Evolutionary conservation across 257 asterid genomes (phyloP).

Genomic region (Gardenia jasminoides): DNA sequence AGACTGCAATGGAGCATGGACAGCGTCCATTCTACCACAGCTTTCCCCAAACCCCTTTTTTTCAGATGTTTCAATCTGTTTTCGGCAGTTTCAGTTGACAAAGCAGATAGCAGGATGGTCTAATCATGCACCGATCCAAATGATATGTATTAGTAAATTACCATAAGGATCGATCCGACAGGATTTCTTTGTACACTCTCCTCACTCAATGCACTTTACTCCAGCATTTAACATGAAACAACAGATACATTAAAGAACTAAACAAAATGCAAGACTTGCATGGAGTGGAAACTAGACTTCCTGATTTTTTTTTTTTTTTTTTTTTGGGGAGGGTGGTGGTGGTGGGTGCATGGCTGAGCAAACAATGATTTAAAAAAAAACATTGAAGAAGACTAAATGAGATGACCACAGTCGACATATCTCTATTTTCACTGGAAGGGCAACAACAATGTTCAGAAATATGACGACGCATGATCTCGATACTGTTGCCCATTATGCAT

Average conservation of each 20-base stretch:
- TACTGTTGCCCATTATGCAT: background rate
- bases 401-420: background rate
- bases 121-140: background rate
- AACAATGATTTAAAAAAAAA: background rate
- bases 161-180: background rate
- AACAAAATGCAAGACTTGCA: background rate
- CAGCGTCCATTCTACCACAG: background rate
- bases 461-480: background rate
- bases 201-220: background rate
- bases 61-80: slow-evolving; percentile 10
- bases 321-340: no score
- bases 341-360: background rate
- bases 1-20: background rate
- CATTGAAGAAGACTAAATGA: background rate
- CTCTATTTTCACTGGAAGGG: background rate
- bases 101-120: background rate
- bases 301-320: no score
- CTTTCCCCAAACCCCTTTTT: background rate
- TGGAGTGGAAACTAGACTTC: background rate
- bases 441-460: background rate
- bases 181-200: background rate
- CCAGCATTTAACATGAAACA: background rate
- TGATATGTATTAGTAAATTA: slow-evolving; percentile 5
- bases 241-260: no score
- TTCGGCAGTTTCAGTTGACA: slow-evolving; percentile 13